Evolutionary conservation across 305 asterid genomes (phyloP).

Genomic region (Solanum hybrid): DNA sequence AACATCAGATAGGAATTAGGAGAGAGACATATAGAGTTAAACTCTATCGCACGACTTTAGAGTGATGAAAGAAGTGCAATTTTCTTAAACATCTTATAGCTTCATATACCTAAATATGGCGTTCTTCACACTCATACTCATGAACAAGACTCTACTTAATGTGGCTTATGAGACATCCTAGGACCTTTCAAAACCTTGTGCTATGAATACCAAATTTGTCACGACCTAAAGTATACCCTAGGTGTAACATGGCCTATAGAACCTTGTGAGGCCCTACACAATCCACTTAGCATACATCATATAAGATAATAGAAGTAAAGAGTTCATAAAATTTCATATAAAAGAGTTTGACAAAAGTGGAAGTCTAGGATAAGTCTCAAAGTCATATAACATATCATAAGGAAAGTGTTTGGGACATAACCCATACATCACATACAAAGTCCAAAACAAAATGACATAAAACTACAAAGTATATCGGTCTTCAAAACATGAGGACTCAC

Average conservation of each 20-base stretch:
- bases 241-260: background rate
- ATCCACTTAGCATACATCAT: background rate
- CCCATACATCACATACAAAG: background rate
- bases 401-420: background rate
- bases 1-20: background rate
- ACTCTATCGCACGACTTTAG: background rate
- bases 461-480: background rate
- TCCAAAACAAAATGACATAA: background rate
- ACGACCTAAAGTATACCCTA: background rate
- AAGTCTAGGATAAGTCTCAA: background rate
- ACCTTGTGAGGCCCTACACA: background rate
- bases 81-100: background rate
- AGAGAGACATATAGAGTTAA: background rate
- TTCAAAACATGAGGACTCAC: background rate
- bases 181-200: background rate
- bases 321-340: background rate
- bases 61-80: background rate
- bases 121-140: background rate
- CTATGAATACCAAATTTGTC: background rate
- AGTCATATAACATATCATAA: no score
- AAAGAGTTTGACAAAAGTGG: background rate
- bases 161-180: background rate
- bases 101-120: background rate
- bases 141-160: background rate
- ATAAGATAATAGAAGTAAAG: background rate